Percentiles rank a stretch among this genome's conserved stretches.
Evolutionary conservation across 495 filamentous ascomycete genomes (phyloP).

Genomic region (Paragyromitra xinjiangensis): DNA sequence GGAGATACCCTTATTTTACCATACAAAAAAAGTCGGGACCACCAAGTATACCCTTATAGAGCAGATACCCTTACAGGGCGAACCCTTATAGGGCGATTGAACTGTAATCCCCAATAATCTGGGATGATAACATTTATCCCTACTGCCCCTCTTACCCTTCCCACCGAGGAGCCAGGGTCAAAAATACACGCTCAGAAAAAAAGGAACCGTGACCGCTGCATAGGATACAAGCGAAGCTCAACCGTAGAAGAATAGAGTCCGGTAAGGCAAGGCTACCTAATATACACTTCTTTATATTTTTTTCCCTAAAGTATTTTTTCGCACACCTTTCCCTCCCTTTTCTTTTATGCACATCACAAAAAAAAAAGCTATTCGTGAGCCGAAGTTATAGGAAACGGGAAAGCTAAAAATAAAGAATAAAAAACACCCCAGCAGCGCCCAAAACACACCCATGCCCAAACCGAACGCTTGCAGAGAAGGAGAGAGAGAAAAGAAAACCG

Average conservation of each 20-base stretch:
- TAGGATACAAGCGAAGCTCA: background rate
- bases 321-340: background rate
- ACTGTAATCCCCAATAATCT: background rate
- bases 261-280: background rate
- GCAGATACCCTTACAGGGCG: no score
- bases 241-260: background rate
- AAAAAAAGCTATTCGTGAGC: constrained; percentile 59
- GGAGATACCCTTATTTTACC: no score
- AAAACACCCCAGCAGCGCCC: constrained; percentile 50
- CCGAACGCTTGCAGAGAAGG: constrained; percentile 35
- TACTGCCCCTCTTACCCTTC: background rate
- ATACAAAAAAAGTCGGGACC: no score
- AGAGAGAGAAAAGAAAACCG: constrained; percentile 24
- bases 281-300: constrained; percentile 14
- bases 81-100: no score
- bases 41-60: no score
- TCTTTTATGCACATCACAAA: constrained; percentile 5
- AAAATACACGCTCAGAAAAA: no score
- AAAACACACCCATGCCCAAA: constrained; percentile 50
- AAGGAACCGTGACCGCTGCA: no score
- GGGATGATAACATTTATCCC: background rate
- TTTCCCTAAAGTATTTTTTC: background rate
- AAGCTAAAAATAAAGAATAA: constrained; percentile 5
- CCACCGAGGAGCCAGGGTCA: no score
- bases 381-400: background rate